phyloP scores from a whole-genome alignment of 1,284 basidiomycete species.

The Austroboletus olivaceoglutinosus region DNA sequence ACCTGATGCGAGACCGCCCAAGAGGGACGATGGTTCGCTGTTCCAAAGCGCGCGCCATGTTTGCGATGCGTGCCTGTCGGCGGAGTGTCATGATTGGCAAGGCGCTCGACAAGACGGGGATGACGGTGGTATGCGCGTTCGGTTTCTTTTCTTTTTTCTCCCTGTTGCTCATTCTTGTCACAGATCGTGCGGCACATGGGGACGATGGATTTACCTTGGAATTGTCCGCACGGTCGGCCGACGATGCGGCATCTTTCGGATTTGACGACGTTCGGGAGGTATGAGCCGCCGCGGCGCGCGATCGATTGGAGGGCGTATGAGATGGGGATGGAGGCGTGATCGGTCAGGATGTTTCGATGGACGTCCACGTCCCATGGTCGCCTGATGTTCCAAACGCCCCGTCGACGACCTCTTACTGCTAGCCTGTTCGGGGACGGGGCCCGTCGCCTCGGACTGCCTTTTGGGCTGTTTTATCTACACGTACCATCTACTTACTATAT shows the following conservation, averaged over 20 bases:
- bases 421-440: too few relatives aligned
- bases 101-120: conserved; percentile 73
- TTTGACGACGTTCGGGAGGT: conserved; percentile 28
- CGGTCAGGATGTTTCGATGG: too few relatives aligned
- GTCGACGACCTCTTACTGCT: too few relatives aligned
- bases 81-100: conserved; percentile 97
- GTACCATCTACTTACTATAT: too few relatives aligned
- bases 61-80: conserved; percentile 93
- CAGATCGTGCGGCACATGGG: conserved; percentile 93
- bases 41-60: conserved; percentile 93
- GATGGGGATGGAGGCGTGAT: too few relatives aligned
- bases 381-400: too few relatives aligned
- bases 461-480: too few relatives aligned
- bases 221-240: conserved; percentile 94
- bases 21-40: conserved; percentile 82
- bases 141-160: background rate
- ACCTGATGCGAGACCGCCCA: conserved; percentile 77
- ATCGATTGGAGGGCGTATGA: conserved; percentile 28
- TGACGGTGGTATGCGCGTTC: conserved; percentile 63
- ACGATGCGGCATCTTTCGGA: conserved; percentile 85
- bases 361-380: too few relatives aligned
- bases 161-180: background rate
- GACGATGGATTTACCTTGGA: conserved; percentile 96
- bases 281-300: conserved; percentile 7
- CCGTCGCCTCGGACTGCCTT: too few relatives aligned